phyloP scores from a whole-genome alignment of 805 yeast genomes.

The Cyberlindnera xylosilytica region DNA sequence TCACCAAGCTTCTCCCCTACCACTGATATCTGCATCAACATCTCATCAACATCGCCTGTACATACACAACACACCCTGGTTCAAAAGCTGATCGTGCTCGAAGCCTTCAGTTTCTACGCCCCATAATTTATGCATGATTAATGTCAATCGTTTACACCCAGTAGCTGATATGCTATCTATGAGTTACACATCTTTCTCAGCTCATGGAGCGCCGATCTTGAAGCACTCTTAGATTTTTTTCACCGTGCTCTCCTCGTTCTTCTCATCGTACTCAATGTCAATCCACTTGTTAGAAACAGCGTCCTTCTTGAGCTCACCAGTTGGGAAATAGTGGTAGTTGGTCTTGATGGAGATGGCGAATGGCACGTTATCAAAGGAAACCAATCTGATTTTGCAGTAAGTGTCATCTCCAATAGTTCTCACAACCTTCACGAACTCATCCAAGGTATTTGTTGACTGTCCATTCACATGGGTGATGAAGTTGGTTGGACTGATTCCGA shows the following conservation, averaged over 20 bases:
- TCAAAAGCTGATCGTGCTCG: too few species aligned
- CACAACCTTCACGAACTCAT: conserved; percentile 64
- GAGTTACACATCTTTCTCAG: neutral
- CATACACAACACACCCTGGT: too few species aligned
- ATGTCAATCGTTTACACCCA: neutral
- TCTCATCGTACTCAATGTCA: conserved; percentile 45
- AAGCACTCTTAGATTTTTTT: conserved; percentile 23
- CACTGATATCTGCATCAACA: conserved; percentile 8
- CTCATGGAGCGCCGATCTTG: too few species aligned
- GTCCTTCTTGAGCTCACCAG: conserved; percentile 55
- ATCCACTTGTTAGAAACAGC: conserved; percentile 48
- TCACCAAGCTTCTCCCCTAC: conserved; percentile 46
- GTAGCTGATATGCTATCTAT: neutral
- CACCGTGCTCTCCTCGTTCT: conserved; percentile 26
- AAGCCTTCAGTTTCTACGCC: too few species aligned
- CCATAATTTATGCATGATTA: neutral
- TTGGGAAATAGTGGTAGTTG: conserved; percentile 85
- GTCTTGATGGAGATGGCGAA: conserved; percentile 83
- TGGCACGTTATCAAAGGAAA: conserved; percentile 84
- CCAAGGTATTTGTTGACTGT: conserved; percentile 63
- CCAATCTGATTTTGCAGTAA: conserved; percentile 76
- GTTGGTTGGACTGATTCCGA: conserved; percentile 72
- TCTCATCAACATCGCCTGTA: neutral
- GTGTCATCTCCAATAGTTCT: conserved; percentile 71
- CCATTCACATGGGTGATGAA: conserved; percentile 91